Conservation (phyloP, 345 rosid genomes). For the Salix koriyanagi region DNA sequence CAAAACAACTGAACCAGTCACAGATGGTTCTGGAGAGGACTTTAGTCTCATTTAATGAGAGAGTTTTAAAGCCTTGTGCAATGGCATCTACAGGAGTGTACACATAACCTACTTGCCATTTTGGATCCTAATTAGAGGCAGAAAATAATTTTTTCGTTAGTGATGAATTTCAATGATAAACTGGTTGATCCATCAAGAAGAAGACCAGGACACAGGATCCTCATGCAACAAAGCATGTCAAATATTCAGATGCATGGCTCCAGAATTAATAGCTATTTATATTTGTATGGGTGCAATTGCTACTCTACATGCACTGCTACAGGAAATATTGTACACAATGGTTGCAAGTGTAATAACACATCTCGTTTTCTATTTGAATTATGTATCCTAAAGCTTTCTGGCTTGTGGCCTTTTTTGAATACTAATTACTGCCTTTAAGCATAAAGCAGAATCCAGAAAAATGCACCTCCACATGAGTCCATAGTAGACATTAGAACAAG, state of each 20-base stretch:
- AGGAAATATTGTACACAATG: not conserved
- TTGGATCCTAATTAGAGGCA: slow-evolving; percentile 57
- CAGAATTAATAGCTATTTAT: not conserved
- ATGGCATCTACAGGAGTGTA: slow-evolving; percentile 93
- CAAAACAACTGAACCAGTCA: slow-evolving; percentile 67
- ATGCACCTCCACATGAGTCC: not conserved
- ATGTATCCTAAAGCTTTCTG: not conserved
- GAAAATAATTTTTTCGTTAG: not conserved
- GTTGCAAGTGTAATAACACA: not conserved
- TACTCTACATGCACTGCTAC: not conserved
- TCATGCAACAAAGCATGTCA: not conserved
- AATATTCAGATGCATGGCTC: not conserved
- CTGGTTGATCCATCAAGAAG: not conserved
- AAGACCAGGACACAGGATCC: not conserved
- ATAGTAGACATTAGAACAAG: not conserved
- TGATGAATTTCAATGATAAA: slow-evolving; percentile 3
- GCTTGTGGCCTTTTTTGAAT: not conserved
- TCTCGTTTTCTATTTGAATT: not conserved
- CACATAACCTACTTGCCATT: slow-evolving; percentile 69
- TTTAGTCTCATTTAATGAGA: slow-evolving; percentile 63
- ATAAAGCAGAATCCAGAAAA: not conserved
- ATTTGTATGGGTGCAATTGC: not conserved
- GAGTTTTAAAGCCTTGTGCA: slow-evolving; percentile 76
- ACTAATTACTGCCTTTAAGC: not conserved
- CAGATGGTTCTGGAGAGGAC: slow-evolving; percentile 61